Conservation (phyloP, 2,329 filamentous ascomycete species). For the Monilinia vaccinii-corymbosi region DNA sequence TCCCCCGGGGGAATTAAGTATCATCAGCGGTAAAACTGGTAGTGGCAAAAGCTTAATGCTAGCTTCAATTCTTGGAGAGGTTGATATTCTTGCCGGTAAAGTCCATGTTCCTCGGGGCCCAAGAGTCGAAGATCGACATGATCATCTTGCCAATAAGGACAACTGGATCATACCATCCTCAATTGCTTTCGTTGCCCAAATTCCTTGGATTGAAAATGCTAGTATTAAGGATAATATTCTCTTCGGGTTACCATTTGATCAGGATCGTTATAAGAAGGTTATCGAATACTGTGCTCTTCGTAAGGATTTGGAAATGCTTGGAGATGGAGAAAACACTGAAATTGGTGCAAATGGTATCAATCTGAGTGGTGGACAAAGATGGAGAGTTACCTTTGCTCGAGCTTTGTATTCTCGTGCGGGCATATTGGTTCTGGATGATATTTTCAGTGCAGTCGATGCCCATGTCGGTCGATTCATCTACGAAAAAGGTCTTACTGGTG, state of each 20-base stretch:
- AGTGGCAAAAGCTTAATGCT: slow-evolving; percentile 70
- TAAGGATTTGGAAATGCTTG: slow-evolving; percentile 68
- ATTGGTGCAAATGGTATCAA: slow-evolving; percentile 82
- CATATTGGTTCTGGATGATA: slow-evolving; percentile 71
- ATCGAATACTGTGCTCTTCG: slow-evolving; percentile 63
- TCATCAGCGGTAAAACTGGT: slow-evolving; percentile 70
- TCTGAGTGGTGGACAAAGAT: slow-evolving; percentile 73
- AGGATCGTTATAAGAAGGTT: slow-evolving; percentile 61
- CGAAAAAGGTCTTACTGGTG: slow-evolving; percentile 64
- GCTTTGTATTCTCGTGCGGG: slow-evolving; percentile 72
- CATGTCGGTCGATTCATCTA: slow-evolving; percentile 74
- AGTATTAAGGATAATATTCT: slow-evolving; percentile 70
- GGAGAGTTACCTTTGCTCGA: slow-evolving; percentile 71
- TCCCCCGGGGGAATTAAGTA: slow-evolving; percentile 58
- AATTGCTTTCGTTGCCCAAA: slow-evolving; percentile 66
- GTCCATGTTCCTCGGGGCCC: slow-evolving; percentile 47
- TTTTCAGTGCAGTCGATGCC: slow-evolving; percentile 72
- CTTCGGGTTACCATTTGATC: slow-evolving; percentile 63
- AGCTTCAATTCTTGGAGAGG: slow-evolving; percentile 65
- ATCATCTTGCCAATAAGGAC: slow-evolving; percentile 47
- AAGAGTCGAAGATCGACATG: slow-evolving; percentile 45
- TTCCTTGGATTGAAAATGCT: slow-evolving; percentile 79
- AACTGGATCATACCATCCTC: slow-evolving; percentile 63
- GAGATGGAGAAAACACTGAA: slow-evolving; percentile 70
- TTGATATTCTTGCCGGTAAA: slow-evolving; percentile 55